Percentiles rank a stretch among this genome's conserved stretches.
Conservation (phyloP, 2,329 filamentous ascomycete species). For the Penicillium polonicum region DNA sequence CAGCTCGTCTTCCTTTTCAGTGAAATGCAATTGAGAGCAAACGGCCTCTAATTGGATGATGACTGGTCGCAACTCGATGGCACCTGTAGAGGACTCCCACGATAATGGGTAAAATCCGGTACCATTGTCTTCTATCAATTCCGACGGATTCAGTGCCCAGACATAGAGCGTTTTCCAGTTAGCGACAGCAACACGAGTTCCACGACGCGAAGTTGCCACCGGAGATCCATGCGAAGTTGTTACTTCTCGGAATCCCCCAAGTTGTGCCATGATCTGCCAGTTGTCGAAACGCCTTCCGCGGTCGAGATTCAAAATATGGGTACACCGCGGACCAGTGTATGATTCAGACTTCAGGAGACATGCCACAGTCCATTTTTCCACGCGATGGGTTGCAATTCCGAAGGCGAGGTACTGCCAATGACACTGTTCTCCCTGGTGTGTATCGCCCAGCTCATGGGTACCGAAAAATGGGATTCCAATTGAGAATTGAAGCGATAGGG, state of each 20-base stretch:
- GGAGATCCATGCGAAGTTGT: constrained; percentile 40
- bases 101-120: constrained; percentile 35
- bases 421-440: constrained; percentile 24
- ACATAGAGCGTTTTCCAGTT: constrained; percentile 45
- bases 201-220: constrained; percentile 35
- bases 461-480: constrained; percentile 44
- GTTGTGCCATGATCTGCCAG: constrained; percentile 39
- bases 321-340: constrained; percentile 29
- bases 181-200: constrained; percentile 43
- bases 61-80: constrained; percentile 36
- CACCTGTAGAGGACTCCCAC: constrained; percentile 22
- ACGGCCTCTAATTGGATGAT: constrained; percentile 38
- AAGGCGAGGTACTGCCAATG: constrained; percentile 44
- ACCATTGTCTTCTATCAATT: constrained; percentile 33
- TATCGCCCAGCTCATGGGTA: constrained; percentile 30
- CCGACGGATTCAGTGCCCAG: constrained; percentile 42
- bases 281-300: constrained; percentile 39
- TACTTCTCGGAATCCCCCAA: constrained; percentile 37
- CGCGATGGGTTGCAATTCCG: constrained; percentile 37
- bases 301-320: constrained; percentile 39
- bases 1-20: constrained; percentile 38
- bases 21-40: constrained; percentile 39
- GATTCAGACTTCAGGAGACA: constrained; percentile 40
- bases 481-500: constrained; percentile 33
- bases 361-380: constrained; percentile 37